These are phyloP conservation scores for Chaetomiaceae sp. DNA, from an alignment of 2,329 filamentous ascomycete species.

Conservation along the genomic window DNA sequence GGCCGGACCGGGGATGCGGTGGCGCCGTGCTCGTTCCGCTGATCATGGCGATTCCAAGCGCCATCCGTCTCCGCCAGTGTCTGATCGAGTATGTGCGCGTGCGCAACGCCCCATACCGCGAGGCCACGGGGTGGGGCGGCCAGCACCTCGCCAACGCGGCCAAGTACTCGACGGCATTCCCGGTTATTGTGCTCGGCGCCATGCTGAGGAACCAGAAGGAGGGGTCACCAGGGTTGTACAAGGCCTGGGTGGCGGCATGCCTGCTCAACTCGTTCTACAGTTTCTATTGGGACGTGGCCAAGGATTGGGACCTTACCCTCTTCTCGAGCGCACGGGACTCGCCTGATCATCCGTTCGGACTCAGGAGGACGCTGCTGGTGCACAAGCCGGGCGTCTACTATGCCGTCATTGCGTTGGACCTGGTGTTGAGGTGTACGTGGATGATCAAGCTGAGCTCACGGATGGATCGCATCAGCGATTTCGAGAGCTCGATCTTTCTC, in stretches of 20 bases:
- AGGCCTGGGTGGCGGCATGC: slow-evolving; percentile 65
- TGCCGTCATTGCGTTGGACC: slow-evolving; percentile 68
- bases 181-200: slow-evolving; percentile 77
- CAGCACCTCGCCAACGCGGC: slow-evolving; percentile 89
- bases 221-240: slow-evolving; percentile 41
- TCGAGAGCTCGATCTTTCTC: slow-evolving; percentile 83
- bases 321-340: slow-evolving; percentile 61
- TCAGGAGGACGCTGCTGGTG: slow-evolving; percentile 71
- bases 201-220: slow-evolving; percentile 59
- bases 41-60: slow-evolving; percentile 74
- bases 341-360: slow-evolving; percentile 67
- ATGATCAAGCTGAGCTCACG: slow-evolving; percentile 78
- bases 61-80: slow-evolving; percentile 88
- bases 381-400: slow-evolving; percentile 75
- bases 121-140: slow-evolving; percentile 65
- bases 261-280: slow-evolving; percentile 83
- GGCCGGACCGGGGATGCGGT: slow-evolving; percentile 77
- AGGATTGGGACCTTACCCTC: slow-evolving; percentile 92
- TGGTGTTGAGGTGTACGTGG: slow-evolving; percentile 85
- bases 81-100: slow-evolving; percentile 81
- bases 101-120: slow-evolving; percentile 50
- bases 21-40: slow-evolving; percentile 75
- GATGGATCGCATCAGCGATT: slow-evolving; percentile 77
- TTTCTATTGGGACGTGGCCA: slow-evolving; percentile 98
- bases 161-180: slow-evolving; percentile 93